Percentiles rank a stretch among this genome's conserved stretches.
phyloP scores from a whole-genome alignment of 2,329 filamentous ascomycete genomes.

The Colletotrichum scovillei region DNA sequence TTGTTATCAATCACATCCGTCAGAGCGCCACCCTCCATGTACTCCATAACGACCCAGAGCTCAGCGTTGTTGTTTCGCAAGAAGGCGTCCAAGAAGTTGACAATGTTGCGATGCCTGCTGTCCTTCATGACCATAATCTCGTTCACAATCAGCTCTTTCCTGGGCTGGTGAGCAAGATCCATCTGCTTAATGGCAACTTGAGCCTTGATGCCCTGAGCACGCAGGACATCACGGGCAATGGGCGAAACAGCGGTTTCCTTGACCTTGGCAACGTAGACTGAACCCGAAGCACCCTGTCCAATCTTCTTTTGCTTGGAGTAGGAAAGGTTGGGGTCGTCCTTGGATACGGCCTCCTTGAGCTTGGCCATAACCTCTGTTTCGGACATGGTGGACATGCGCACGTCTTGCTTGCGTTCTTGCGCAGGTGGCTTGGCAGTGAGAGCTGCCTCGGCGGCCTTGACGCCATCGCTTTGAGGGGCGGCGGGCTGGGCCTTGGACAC shows the following conservation, averaged over 20 bases:
- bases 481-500: constrained; percentile 72
- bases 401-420: constrained; percentile 85
- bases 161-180: constrained; percentile 96
- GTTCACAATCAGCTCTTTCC: constrained; percentile 98
- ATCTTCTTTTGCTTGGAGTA: constrained; percentile 99
- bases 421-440: constrained; percentile 83
- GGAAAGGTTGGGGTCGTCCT: constrained; percentile 92
- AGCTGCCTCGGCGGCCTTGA: constrained; percentile 91
- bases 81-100: constrained; percentile 98
- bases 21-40: constrained; percentile 97
- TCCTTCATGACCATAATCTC: constrained; percentile 99
- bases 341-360: constrained; percentile 92
- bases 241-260: constrained; percentile 88
- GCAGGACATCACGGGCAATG: constrained; percentile 81
- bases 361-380: constrained; percentile 98
- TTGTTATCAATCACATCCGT: constrained; percentile 99
- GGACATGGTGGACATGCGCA: constrained; percentile 98
- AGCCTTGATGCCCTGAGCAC: constrained; percentile 81
- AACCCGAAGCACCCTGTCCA: constrained; percentile 96
- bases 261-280: constrained; percentile 96
- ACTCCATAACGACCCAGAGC: constrained; percentile 99
- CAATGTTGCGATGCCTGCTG: constrained; percentile 97
- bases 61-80: constrained; percentile 93
- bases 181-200: constrained; percentile 99
- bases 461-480: constrained; percentile 68